Evolutionary conservation across 2,329 filamentous ascomycete genomes (phyloP), one percentile per base, ranked within the genome.

Genomic region (Xylariaceae sp.): DNA sequence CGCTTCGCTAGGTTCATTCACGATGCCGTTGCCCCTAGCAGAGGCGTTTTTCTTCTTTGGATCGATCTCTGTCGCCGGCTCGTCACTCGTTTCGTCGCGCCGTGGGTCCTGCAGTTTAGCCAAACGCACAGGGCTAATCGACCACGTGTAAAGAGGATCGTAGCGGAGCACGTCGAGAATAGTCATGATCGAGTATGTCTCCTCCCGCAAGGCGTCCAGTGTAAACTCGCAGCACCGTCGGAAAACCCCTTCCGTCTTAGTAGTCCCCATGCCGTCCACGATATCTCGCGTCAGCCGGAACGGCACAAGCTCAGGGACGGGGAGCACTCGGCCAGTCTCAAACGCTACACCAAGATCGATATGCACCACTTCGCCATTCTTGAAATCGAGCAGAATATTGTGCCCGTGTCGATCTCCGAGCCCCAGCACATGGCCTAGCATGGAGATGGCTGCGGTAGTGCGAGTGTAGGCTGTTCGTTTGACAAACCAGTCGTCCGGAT

Each of bases 181-280:
- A 0, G 94, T 97, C 92, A 96, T 97, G 74, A 99, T 99, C 42
- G 88, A 92, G 68, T 96, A 95, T 12, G 89, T 89, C 69, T 99
- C 94, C 64, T 95, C 88, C n/a, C 94, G 86, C 34, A 99, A 76
- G 1, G 95, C 92, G 58, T 96, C 91, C 30, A 99, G 82, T 0
- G 92, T 97, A 69, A 97, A 97, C 69, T 99, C 95, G 70, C 94
- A 99, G 72, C 92, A 97, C n/a, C 95, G 84, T 7, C 94, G 84
- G 75, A 97, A 99, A 0, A 97, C 91, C 3, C 94, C 94, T 70
- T 99, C 95, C 0, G 92, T 95, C 65, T 89, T 90, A 2, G 89
- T 95, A 61, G 95, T 87, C 26, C 94, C 94, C 89, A 99, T 96
- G 22, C 90, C 95, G 67, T 99, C 95, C 5, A 97, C 89, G 50